phyloP scores from a whole-genome alignment of 1,284 basidiomycete genomes.

The Pseudozyma sp. region DNA sequence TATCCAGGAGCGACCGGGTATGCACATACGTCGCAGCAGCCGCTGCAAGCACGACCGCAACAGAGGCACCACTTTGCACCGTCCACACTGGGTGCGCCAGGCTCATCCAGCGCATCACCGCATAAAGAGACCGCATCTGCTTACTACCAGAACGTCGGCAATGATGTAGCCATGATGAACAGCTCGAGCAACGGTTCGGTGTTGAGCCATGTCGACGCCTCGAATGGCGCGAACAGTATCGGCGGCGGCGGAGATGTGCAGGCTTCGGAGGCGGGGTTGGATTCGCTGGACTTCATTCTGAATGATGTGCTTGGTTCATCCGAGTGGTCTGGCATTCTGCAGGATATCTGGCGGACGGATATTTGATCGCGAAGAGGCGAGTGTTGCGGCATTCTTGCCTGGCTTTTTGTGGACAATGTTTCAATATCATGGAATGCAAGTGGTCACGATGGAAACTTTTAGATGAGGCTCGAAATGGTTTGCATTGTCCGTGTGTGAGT shows the following conservation, averaged over 20 bases:
- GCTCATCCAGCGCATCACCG: conserved; percentile 10
- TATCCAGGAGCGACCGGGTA: background rate
- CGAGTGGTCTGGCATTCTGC: conserved; percentile 35
- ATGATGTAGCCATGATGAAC: background rate
- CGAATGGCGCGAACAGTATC: background rate
- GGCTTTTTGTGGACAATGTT: background rate
- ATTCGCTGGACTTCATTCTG: conserved; percentile 41
- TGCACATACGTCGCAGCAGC: background rate
- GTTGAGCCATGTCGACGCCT: background rate
- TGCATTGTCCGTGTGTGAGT: background rate
- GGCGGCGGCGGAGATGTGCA: background rate
- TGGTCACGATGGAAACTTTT: background rate
- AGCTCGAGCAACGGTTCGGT: background rate
- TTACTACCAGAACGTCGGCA: background rate
- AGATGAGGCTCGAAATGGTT: too few relatives aligned
- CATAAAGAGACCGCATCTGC: conserved; percentile 17
- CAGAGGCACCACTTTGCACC: background rate
- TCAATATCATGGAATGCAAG: background rate
- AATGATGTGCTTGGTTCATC: conserved; percentile 36
- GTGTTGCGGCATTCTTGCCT: too few relatives aligned
- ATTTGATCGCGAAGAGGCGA: conserved; percentile 4
- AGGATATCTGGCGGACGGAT: conserved; percentile 43
- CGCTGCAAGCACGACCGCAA: background rate
- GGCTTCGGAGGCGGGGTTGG: conserved; percentile 3
- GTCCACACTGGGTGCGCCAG: conserved; percentile 4